Base-by-base conservation (phyloP, 176 grass and related monocot genomes). In the Cenchrus purpureus region DNA sequence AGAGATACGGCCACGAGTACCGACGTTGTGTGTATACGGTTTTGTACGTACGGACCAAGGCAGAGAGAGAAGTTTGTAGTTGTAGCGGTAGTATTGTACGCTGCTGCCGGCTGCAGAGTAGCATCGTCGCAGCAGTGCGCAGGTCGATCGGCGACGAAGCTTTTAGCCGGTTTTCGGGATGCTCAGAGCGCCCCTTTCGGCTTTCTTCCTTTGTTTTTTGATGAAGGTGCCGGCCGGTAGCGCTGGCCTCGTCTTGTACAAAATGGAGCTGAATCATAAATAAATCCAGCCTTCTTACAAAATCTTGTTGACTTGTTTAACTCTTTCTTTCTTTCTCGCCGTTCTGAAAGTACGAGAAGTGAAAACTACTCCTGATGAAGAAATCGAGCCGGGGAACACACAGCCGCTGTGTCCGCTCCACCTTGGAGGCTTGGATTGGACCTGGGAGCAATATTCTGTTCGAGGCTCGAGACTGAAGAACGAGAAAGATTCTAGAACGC, bases 101-200 rank as follows among this genome's bases (percentile, higher is more conserved):
- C 65, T 56, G 65, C 51, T 56, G 51, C 66, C 64, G 64, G 55
- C 77, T 53, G 83, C 64, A n/a, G 83, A 32, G 71, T 34, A 54
- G 70, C 70, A 51, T 73, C 46, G 7, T 49, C 10, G 22, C 83
- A 56, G 62, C 71, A 44, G 76, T 59, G 57, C 45, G 8, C 55
- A 25, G 71, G 16, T 52, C 6, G 22, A 81, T 53, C 70, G 48
- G 59, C 40, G n/a, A 65, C 28, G 81, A 43, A 81, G 87, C 44
- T 51, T 14, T 25, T 12, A 3, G 48, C 42, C 70, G 25, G 60
- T 60, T 45, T 77, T 60, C 62, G 17, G 54, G 69, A 45, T 50
- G 82, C 76, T 82, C 57, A 81, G 77, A 53, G 70, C 77, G 53
- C 88, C 71, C 71, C 17, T 80, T 77, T 76, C 32, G 32, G 5